Evolutionary conservation across 2,329 filamentous ascomycete species (phyloP).

Genomic region (Leptographium galeiforme): DNA sequence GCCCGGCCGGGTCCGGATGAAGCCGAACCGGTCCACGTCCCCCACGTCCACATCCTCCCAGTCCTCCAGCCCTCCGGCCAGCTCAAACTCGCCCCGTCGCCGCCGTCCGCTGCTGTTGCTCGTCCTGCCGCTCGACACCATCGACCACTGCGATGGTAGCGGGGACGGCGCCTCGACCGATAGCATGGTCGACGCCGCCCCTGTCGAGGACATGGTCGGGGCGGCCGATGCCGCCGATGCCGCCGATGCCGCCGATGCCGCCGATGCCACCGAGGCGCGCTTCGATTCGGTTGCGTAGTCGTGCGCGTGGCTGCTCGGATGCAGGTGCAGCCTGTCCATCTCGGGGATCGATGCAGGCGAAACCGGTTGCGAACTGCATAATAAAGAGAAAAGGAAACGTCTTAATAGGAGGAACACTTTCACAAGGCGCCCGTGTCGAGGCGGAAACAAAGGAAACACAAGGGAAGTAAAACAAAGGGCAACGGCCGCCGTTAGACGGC

Average conservation of each 20-base stretch:
- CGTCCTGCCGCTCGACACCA: background rate
- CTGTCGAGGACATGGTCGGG: background rate
- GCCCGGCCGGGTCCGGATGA: slow-evolving; percentile 35
- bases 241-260: background rate
- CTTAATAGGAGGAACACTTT: background rate
- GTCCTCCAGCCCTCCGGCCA: slow-evolving; percentile 49
- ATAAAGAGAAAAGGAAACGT: background rate
- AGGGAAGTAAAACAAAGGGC: background rate
- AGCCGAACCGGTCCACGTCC: slow-evolving; percentile 55
- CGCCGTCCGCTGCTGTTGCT: background rate
- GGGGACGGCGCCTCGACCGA: background rate
- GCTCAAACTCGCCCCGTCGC: slow-evolving; percentile 26
- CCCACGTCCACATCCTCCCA: slow-evolving; percentile 50
- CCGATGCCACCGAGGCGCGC: background rate
- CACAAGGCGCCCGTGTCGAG: background rate
- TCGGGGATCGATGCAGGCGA: background rate
- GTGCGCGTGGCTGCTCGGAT: background rate
- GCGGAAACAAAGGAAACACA: background rate
- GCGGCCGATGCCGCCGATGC: background rate
- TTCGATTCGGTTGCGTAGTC: background rate
- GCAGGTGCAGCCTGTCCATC: background rate
- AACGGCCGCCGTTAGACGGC: slow-evolving; percentile 5
- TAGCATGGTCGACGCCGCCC: background rate
- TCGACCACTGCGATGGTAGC: background rate
- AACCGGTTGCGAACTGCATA: background rate